Base-by-base conservation (phyloP, 2,329 filamentous ascomycete genomes). In the Talaromyces sp. region DNA sequence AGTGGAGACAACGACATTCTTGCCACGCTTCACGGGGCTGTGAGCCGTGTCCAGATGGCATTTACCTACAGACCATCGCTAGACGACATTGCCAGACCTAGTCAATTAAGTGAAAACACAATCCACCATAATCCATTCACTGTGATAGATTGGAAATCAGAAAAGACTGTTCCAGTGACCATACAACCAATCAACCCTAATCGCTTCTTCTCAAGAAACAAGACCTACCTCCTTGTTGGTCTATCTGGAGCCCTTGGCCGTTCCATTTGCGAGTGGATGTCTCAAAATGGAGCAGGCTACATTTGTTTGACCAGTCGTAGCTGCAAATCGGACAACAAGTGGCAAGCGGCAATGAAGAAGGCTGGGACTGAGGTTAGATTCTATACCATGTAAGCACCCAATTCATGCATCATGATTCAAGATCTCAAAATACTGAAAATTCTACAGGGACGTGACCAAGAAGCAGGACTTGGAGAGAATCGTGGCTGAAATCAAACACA, bases 231-330 rank as follows among this genome's bases (percentile, higher is more conserved):
- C 2, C 73, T 89, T 3, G 79, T 81, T 7, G 86, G 86, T n/a
- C 85, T 85, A 0, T 78, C 87, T 0, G 85, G 86, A 13, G 86
- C 85, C 7, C 77, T 89, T 1, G 86, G 86, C 0, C 78, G 79
- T 35, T 82, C 80, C 67, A 82, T 88, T 45, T 81, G 84, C 2
- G 75, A 79, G 60, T 78, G 84, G 60, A 77, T 89, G 62, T 75
- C 78, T 16, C 70, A 72, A 5, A 80, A 82, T 14, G 86, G 86
- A 0, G 86, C 81, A 1, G 79, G 76, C 19, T 74, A 84, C 64
- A 67, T 89, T 10, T 80, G 82, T 2, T 84, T 87, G 59, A 68
- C 87, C 1, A 86, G 84, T 22, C 41, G 41, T 16, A 43, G 39
- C 39, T 14, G 14, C 14, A 43, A 43, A 43, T 43, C 39, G 3